A percentile compares a stretch with the other conserved stretches of the same genome.
Evolutionary conservation across 2,329 filamentous ascomycete species (phyloP).

Genomic region (Aspergillus udagawae): DNA sequence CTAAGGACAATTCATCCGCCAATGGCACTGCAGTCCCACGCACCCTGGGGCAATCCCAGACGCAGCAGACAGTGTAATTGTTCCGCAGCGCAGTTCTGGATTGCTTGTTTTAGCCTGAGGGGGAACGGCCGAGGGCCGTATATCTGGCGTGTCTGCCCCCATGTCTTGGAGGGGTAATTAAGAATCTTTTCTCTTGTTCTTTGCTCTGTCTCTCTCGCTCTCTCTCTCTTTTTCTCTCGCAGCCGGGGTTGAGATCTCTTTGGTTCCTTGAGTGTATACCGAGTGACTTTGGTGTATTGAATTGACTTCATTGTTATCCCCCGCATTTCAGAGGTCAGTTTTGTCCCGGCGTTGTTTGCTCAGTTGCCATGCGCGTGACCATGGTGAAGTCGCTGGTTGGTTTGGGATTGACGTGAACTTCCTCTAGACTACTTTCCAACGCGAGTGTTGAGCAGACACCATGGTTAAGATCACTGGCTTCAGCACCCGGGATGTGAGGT

Average conservation of each 20-base stretch:
- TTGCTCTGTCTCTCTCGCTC: not conserved
- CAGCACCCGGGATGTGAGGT: conserved; percentile 69
- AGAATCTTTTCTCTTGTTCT: not conserved
- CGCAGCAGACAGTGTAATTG: not conserved
- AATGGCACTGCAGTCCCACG: conserved; percentile 15
- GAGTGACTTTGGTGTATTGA: not conserved
- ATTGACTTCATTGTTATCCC: not conserved
- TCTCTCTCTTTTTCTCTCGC: not conserved
- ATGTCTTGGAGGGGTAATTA: not conserved
- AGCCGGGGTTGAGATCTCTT: not conserved
- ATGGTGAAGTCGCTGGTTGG: not conserved
- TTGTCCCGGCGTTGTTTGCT: not conserved
- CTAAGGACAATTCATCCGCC: conserved; percentile 19
- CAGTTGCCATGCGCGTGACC: not conserved
- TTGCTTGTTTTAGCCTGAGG: not conserved
- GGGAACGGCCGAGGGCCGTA: not conserved
- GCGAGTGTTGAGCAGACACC: conserved; percentile 10
- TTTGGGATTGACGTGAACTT: not conserved
- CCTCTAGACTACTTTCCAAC: not conserved
- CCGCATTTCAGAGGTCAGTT: not conserved
- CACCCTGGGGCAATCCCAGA: not conserved
- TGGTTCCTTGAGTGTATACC: not conserved
- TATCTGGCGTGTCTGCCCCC: not conserved
- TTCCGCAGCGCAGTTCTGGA: not conserved
- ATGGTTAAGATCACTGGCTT: conserved; percentile 68